Evolutionary conservation across 2,329 filamentous ascomycete genomes (phyloP).

Genomic region (Diaporthe sp.): DNA sequence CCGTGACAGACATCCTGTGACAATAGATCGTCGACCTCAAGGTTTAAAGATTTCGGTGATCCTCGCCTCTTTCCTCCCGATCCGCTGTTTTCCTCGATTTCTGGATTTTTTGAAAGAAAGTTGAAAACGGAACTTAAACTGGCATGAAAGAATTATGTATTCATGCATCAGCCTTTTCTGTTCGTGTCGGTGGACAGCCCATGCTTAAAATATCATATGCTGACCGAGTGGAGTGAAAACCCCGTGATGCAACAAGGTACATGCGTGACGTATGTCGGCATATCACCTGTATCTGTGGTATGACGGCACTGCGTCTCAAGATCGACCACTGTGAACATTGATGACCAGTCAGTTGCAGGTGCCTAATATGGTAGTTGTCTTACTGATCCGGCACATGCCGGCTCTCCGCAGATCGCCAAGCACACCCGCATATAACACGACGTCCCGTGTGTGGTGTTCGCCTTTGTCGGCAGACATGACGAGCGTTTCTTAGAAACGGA

Average conservation of each 20-base stretch:
- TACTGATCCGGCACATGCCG: neutral
- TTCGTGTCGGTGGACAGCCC: neutral
- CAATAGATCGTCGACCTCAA: too few relatives aligned
- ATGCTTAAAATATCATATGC: neutral
- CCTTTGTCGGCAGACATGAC: neutral
- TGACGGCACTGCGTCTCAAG: neutral
- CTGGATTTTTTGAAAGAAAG: too few relatives aligned
- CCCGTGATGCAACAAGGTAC: too few relatives aligned
- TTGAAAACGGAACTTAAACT: too few relatives aligned
- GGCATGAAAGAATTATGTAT: too few relatives aligned
- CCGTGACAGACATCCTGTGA: neutral
- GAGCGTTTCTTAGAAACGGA: neutral
- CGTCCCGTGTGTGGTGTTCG: neutral
- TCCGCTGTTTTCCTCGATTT: too few relatives aligned
- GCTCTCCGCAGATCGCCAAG: slow-evolving; percentile 9
- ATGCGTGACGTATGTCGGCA: slow-evolving; percentile 1
- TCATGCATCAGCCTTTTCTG: neutral
- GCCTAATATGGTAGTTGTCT: neutral
- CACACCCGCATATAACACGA: neutral
- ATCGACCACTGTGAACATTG: neutral
- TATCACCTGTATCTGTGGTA: neutral
- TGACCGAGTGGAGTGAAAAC: too few relatives aligned
- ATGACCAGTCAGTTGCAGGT: neutral
- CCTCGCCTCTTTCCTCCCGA: too few relatives aligned
- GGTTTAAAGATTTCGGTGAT: too few relatives aligned